Evolutionary conservation across 2,329 filamentous ascomycete species (phyloP).

Genomic region (Blumeriella jaapii): DNA sequence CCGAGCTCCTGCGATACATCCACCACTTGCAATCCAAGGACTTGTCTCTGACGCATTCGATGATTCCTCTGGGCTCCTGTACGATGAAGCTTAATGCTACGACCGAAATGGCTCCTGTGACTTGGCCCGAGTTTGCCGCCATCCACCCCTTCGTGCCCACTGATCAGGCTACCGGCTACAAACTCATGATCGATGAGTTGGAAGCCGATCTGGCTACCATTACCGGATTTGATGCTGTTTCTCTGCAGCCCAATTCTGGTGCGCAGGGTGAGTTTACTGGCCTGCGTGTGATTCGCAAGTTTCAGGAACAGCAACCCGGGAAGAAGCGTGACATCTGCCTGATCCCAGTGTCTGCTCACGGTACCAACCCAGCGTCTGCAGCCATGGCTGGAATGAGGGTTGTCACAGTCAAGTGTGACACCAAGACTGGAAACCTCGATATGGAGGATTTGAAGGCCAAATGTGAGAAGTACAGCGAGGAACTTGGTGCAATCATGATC

Average conservation of each 20-base stretch:
- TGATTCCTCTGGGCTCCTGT: conserved; percentile 94
- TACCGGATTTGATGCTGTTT: conserved; percentile 82
- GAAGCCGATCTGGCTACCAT: conserved; percentile 66
- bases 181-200: conserved; percentile 58
- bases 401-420: conserved; percentile 83
- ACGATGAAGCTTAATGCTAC: conserved; percentile 98
- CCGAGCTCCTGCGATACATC: conserved; percentile 87
- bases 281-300: conserved; percentile 77
- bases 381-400: conserved; percentile 95
- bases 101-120: conserved; percentile 82
- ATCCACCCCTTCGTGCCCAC: conserved; percentile 71
- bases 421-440: conserved; percentile 78
- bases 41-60: conserved; percentile 85
- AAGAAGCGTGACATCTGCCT: conserved; percentile 81
- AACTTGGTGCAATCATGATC: conserved; percentile 89
- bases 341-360: conserved; percentile 90
- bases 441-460: conserved; percentile 76
- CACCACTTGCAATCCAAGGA: conserved; percentile 90
- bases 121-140: conserved; percentile 62
- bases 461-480: conserved; percentile 75
- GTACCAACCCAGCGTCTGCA: conserved; percentile 89
- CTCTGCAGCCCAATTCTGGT: conserved; percentile 88
- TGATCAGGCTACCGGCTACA: conserved; percentile 55
- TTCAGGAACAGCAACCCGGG: conserved; percentile 55
- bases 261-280: conserved; percentile 93